A percentile compares a stretch with the other conserved stretches of the same genome.
These are phyloP conservation scores for Coprinopsis cinerea DNA, from an alignment of 768 basidiomycete genomes.

Conservation along the genomic window DNA sequence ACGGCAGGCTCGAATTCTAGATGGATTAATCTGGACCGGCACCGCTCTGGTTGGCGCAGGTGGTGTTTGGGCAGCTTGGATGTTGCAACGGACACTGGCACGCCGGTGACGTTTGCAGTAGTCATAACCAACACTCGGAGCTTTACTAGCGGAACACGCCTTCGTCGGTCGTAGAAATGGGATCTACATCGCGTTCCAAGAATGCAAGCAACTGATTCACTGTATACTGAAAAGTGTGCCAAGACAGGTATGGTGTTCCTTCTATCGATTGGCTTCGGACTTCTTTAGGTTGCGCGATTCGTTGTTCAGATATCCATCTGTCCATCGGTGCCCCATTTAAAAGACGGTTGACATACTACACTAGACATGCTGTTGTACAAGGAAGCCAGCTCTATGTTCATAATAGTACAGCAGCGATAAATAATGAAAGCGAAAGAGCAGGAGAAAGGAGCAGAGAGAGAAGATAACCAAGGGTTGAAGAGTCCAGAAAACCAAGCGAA, in stretches of 20 bases:
- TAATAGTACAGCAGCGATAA: conserved; percentile 35
- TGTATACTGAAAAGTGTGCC: neutral
- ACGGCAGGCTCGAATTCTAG: conserved; percentile 63
- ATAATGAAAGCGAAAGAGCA: conserved; percentile 21
- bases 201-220: neutral
- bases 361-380: conserved; percentile 21
- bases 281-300: neutral
- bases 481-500: conserved; percentile 17
- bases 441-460: conserved; percentile 19
- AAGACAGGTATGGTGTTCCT: neutral
- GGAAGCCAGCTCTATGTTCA: conserved; percentile 18
- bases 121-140: conserved; percentile 6
- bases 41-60: conserved; percentile 36
- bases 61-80: conserved; percentile 37
- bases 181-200: neutral
- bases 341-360: neutral
- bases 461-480: conserved; percentile 10
- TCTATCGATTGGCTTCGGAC: conserved; percentile 1
- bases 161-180: neutral
- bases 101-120: conserved; percentile 21
- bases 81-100: conserved; percentile 29
- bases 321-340: neutral
- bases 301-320: neutral
- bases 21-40: conserved; percentile 43
- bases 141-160: neutral